Evolutionary conservation across 768 basidiomycete species (phyloP).

Genomic region (Hydnomerulius pinastri): DNA sequence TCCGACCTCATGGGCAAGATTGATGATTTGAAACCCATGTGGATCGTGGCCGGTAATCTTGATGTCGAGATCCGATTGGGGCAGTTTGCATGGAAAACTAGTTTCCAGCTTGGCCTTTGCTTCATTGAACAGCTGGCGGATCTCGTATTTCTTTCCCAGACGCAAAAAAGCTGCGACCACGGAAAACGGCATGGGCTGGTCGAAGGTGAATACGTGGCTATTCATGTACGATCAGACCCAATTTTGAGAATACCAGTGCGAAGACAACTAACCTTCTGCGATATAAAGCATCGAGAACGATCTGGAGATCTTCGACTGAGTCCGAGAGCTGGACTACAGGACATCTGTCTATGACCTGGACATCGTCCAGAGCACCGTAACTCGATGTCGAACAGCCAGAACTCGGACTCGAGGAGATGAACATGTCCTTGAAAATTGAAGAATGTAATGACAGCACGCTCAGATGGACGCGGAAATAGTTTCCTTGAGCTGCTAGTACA

Average conservation of each 20-base stretch:
- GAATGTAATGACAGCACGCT: not conserved
- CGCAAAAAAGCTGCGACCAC: slow-evolving; percentile 8
- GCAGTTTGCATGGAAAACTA: not conserved
- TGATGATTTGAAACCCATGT: slow-evolving; percentile 18
- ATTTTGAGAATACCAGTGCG: too few species aligned
- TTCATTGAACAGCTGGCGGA: slow-evolving; percentile 6
- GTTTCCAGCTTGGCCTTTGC: slow-evolving; percentile 7
- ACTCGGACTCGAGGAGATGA: not conserved
- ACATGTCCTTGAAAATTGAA: not conserved
- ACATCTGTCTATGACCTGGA: not conserved
- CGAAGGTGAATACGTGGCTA: too few species aligned
- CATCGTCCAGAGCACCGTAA: not conserved
- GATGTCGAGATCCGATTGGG: not conserved
- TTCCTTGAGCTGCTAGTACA: not conserved
- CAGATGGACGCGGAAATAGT: not conserved
- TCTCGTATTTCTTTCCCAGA: slow-evolving; percentile 20
- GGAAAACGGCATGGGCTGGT: slow-evolving; percentile 1
- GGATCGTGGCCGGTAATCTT: slow-evolving; percentile 8
- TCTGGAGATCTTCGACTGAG: too few species aligned
- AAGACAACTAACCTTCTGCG: too few species aligned
- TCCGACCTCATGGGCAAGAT: slow-evolving; percentile 8
- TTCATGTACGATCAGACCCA: too few species aligned
- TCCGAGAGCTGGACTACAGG: not conserved
- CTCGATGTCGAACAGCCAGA: too few species aligned
- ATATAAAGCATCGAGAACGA: too few species aligned